Evolutionary conservation across 768 basidiomycete genomes (phyloP), one percentile per base, ranked within the genome.

Genomic region (Gloeostereum incarnatum): DNA sequence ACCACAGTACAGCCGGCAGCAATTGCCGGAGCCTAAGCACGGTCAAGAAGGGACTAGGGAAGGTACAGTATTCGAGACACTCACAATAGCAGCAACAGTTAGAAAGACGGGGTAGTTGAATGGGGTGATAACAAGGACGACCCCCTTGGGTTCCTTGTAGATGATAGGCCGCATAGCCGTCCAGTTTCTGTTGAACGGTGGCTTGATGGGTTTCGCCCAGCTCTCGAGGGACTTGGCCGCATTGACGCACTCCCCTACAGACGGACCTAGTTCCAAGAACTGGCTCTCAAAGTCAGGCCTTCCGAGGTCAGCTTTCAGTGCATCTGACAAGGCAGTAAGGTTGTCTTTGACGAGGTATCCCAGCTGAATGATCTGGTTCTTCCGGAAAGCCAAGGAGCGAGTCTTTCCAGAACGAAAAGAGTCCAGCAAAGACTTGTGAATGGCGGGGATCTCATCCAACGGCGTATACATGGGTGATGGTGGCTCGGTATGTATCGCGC

Each of bases 261-360:
- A 4, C 20, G 39, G n/a, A 17, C 30, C 14, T 11, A 25, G 13
- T 9, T 16, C 24, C 9, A 16, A n/a, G 10, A 85, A 66, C 38
- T 71, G 58, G 3, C 64, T 60, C 54, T 92, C 88, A 6, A 75
- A 49, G 2, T 56, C 30, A 0, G 78, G 80, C 32, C 84, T 66
- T 3, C 78, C 76, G 10, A 92, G 59, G 50, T 92, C 89, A 4
- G 54, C 43, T 1, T 57, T 53, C 43, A 88, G 53, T 0, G 87
- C 67, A 18, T 73, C 65, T 30, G 73, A 66, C 49, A 90, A 73
- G 11, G 61, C 70, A 23, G 70, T 59, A 14, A 60, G 48, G 52
- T 92, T 88, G 57, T 92, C 87, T 53, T 84, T 68, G 49, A 88
- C 21, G 46, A 86, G 59, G 53, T 85, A 83, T 6, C 69, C 77